Evolutionary conservation across 371 early-diverging fungal genomes (phyloP).

Genomic region (Blakeslea trispora): DNA sequence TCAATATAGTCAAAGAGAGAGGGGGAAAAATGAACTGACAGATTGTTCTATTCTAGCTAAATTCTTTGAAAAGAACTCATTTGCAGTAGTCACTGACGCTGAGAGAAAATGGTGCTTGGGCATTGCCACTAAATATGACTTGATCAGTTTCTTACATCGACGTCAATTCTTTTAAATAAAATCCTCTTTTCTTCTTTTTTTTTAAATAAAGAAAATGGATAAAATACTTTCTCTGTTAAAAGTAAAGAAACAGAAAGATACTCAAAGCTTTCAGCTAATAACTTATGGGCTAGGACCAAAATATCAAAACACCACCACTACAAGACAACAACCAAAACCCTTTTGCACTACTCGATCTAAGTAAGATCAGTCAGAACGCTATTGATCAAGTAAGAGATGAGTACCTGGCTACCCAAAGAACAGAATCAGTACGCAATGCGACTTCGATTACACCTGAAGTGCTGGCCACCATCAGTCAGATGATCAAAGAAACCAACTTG

Average conservation of each 20-base stretch:
- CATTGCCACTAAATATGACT: slow-evolving; percentile 81
- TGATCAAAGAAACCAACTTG: slow-evolving; percentile 41
- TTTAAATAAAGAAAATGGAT: neutral
- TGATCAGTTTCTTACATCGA: slow-evolving; percentile 67
- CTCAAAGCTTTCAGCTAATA: too few relatives aligned
- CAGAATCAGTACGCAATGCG: slow-evolving; percentile 23
- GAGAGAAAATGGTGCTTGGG: slow-evolving; percentile 83
- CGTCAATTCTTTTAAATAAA: slow-evolving; percentile 42
- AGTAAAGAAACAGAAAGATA: too few relatives aligned
- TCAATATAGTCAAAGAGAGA: too few relatives aligned
- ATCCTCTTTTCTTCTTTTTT: neutral
- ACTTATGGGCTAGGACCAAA: too few relatives aligned
- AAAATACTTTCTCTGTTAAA: neutral
- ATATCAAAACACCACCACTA: neutral
- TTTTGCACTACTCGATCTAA: slow-evolving; percentile 24
- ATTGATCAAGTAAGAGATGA: slow-evolving; percentile 45
- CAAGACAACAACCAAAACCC: neutral
- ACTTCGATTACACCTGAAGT: slow-evolving; percentile 45
- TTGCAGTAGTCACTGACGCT: slow-evolving; percentile 82
- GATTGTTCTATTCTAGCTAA: slow-evolving; percentile 50
- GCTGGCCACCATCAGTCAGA: slow-evolving; percentile 27
- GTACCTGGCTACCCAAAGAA: slow-evolving; percentile 21
- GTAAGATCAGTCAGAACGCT: slow-evolving; percentile 35
- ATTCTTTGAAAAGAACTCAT: slow-evolving; percentile 78
- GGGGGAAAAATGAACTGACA: too few relatives aligned